Conservation (phyloP, 129 eudicot species). For the Tagetes erecta region DNA sequence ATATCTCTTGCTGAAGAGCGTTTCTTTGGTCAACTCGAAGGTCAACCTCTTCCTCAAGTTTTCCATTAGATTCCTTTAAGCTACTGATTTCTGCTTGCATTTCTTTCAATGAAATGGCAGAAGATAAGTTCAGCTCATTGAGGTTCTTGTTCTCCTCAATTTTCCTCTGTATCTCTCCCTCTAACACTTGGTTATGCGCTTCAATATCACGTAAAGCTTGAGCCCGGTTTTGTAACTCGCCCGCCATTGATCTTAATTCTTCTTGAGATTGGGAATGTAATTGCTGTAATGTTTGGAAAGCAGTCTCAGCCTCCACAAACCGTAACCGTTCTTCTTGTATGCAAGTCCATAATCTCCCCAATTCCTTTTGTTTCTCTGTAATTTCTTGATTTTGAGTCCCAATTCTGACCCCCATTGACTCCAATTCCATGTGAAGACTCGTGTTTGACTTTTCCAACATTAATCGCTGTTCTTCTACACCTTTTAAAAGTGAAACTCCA, state of each 20-base stretch:
- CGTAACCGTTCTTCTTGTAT: slow-evolving; percentile 80
- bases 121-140: neutral
- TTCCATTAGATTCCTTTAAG: neutral
- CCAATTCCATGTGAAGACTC: slow-evolving; percentile 45
- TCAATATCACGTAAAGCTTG: slow-evolving; percentile 47
- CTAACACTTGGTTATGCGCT: slow-evolving; percentile 43
- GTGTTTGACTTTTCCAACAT: slow-evolving; percentile 57
- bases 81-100: slow-evolving; percentile 8
- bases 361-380: slow-evolving; percentile 73
- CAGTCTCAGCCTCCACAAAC: slow-evolving; percentile 79
- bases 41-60: slow-evolving; percentile 27
- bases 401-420: slow-evolving; percentile 33
- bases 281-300: slow-evolving; percentile 67
- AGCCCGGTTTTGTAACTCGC: slow-evolving; percentile 57
- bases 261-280: slow-evolving; percentile 79
- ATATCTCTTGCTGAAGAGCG: slow-evolving; percentile 86
- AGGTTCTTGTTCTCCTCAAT: slow-evolving; percentile 63
- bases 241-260: slow-evolving; percentile 57
- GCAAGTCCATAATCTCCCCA: slow-evolving; percentile 76
- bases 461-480: slow-evolving; percentile 55
- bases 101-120: slow-evolving; percentile 13
- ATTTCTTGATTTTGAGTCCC: slow-evolving; percentile 63
- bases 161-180: slow-evolving; percentile 50
- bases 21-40: slow-evolving; percentile 69
- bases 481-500: slow-evolving; percentile 53